Evolutionary conservation across 1,284 basidiomycete genomes (phyloP).

Genomic region (Singerocomus inundabilis): DNA sequence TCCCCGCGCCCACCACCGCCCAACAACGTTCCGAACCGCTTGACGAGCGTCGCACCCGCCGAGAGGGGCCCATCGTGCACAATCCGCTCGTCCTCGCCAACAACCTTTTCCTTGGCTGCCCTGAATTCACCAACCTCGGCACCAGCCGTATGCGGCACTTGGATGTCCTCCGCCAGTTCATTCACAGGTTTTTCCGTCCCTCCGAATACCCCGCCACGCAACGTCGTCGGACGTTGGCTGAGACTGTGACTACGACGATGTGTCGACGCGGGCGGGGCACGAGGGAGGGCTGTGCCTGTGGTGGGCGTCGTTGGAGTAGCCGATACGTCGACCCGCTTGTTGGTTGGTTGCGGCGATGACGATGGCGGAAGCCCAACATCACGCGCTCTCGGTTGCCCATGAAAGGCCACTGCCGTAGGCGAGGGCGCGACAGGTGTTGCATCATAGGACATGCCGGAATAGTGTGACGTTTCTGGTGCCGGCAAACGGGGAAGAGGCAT

Average conservation of each 20-base stretch:
- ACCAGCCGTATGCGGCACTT: conserved; percentile 54
- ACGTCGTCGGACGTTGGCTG: conserved; percentile 61
- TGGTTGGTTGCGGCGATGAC: conserved; percentile 6
- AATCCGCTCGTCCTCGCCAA: conserved; percentile 30
- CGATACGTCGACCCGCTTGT: conserved; percentile 37
- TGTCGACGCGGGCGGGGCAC: conserved; percentile 64
- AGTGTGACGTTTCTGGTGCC: conserved; percentile 76
- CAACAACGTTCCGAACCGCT: conserved; percentile 70
- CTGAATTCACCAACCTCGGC: conserved; percentile 55
- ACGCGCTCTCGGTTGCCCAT: conserved; percentile 58
- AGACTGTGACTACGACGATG: conserved; percentile 75
- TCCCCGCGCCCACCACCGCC: conserved; percentile 44
- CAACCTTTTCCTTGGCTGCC: conserved; percentile 35
- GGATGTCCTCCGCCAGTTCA: conserved; percentile 40
- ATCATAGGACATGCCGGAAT: conserved; percentile 76
- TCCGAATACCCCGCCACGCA: conserved; percentile 50
- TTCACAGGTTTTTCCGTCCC: conserved; percentile 38
- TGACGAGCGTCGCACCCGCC: conserved; percentile 64
- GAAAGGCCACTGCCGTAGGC: conserved; percentile 53
- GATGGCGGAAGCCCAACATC: conserved; percentile 41
- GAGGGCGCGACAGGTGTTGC: conserved; percentile 45
- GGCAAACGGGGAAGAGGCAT: conserved; percentile 82
- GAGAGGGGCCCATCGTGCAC: conserved; percentile 41
- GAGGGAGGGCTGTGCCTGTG: conserved; percentile 42
- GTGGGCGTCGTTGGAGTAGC: conserved; percentile 37